These are phyloP conservation scores for Stephania cephalantha DNA, from an alignment of 164 flowering plant species.

Conservation along the genomic window DNA sequence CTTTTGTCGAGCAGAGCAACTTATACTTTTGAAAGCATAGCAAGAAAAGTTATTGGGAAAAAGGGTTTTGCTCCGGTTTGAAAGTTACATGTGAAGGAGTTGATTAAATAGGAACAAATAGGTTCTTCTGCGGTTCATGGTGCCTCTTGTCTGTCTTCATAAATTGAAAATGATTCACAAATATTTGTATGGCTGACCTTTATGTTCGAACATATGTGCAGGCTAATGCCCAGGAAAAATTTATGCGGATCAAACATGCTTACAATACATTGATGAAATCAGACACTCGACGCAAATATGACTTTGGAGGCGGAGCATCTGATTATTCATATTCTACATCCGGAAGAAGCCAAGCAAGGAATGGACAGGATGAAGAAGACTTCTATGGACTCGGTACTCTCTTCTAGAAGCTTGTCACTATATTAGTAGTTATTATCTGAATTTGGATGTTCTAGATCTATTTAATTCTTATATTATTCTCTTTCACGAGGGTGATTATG, in stretches of 20 bases:
- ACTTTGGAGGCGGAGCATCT: slow-evolving; percentile 33
- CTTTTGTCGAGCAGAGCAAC: too few species aligned
- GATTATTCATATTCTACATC: slow-evolving; percentile 37
- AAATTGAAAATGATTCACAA: neutral
- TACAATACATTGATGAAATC: slow-evolving; percentile 74
- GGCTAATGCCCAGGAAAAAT: slow-evolving; percentile 87
- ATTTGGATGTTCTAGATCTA: neutral
- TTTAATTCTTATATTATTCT: neutral
- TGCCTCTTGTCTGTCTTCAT: neutral
- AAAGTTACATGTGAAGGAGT: too few species aligned
- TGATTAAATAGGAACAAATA: too few species aligned
- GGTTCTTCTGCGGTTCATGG: neutral
- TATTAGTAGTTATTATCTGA: neutral
- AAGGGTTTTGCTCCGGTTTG: too few species aligned
- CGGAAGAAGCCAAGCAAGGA: slow-evolving; percentile 36
- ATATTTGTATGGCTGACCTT: neutral
- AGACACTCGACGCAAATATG: slow-evolving; percentile 46
- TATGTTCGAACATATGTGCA: slow-evolving; percentile 17
- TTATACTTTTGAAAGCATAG: too few species aligned
- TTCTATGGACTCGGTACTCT: slow-evolving; percentile 85
- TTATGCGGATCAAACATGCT: slow-evolving; percentile 93
- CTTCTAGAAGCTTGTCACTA: neutral
- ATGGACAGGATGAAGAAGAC: slow-evolving; percentile 56
- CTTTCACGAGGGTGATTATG: neutral
- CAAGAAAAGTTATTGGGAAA: too few species aligned